Base-by-base conservation (phyloP, 148 eudicot species). In the Vaccinium myrtillus region DNA sequence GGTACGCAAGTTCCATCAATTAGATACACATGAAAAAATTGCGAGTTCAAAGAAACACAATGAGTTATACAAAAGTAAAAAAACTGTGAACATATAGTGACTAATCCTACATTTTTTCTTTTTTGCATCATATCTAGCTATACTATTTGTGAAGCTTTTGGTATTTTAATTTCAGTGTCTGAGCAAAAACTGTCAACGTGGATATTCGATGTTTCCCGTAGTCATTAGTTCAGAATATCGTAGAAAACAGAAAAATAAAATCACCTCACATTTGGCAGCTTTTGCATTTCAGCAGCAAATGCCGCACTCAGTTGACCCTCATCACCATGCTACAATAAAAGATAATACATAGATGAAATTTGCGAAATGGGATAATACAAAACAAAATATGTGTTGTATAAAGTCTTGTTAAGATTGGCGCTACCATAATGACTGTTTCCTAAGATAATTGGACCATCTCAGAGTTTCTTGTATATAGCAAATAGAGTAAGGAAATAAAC, bases 181-280 rank as follows among this genome's bases (percentile, higher is more conserved):
- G 23, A 76, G 79, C 55, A 48, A 49, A 30, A 48, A 15, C 79
- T 48, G 54, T 76, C 79, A 76, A 48, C 5, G 55, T 8, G 55
- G 79, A 10, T n/a, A n/a, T 43, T 43, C 25, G 32, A 50, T 30
- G 51, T 79, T 58, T 23, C 14, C 73, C 18, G 30, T 19, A n/a
- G 10, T 73, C 16, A 76, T 15, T 14, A 10, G 13, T 54, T 82
- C 15, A 53, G 39, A 53, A 75, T 15, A 77, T 25, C 21, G 48
- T 27, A 1, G 3, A 73, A 46, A 43, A 79, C 27, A 70, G 18
- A 9, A 30, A 69, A 55, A 69, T 80, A 84, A 90, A 81, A 80
- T 91, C 91, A 97, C 99, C 98, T 97, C 89, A 94, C 95, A 85
- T 93, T 85, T 86, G 95, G 92, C 87, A 94, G 94, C 86, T 95